Base-by-base conservation (phyloP, 768 basidiomycete species). In the Suillus placidus region DNA sequence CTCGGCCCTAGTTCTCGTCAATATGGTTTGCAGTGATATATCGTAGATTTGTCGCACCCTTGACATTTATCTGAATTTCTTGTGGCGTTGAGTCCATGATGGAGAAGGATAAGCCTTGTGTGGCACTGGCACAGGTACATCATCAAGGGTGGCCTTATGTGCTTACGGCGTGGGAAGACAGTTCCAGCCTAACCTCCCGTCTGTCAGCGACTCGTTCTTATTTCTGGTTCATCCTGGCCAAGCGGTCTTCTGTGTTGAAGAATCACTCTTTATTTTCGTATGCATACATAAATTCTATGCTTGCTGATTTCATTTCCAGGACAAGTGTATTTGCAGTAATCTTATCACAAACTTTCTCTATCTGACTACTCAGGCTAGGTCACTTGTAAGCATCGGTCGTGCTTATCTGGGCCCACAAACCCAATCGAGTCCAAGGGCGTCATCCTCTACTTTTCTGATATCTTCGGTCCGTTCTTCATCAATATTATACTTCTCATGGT, bases 51-150 rank as follows among this genome's bases (percentile, higher is more conserved):
- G 64, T 68, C 10, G 10, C 65, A 89, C 91, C 91, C 77, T 91
- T 92, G 74, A 92, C 79, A 73, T 88, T 87, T 70, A 90, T 87
- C 67, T 84, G 84, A 61, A 89, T 87, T 73, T 88, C 87, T 66
- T 80, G 74, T 18, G 78, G 70, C 68, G 77, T 64, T 52, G 70
- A 47, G 73, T 84, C 84, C 87, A 88, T 88, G 77, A 76, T 81
- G 73, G 72, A 74, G 55, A 62, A 62, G 60, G 65, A 61, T n/a
- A 58, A 35, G 20, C 10, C n/a, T 40, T 51, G 61, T 63, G 35
- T 51, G 43, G 63, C 63, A 35, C 18, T 20, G 52, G 6, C 18
- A 23, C 32, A 57, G 30, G 51, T 18, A n/a, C 40, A 60, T 23
- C 64, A n/a, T 61, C 43, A 34, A 34, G 16, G 49, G 13, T 30